phyloP scores from a whole-genome alignment of 805 yeast genomes.

The Kodamaea leandrae region DNA sequence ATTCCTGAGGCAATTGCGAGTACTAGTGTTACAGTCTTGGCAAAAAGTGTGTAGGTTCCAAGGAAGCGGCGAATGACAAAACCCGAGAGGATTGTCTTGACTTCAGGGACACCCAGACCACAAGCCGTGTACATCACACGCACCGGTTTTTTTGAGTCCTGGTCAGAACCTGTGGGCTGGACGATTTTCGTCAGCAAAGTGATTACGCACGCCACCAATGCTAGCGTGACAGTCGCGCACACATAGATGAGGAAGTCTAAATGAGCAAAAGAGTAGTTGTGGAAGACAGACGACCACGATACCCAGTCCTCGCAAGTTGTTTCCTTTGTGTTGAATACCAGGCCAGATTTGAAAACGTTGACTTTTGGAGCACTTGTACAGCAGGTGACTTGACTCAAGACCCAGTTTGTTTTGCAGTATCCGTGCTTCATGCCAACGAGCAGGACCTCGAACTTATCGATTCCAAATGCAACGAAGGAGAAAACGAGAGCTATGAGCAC shows the following conservation, averaged over 20 bases:
- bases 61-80: slow-evolving; percentile 53
- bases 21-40: slow-evolving; percentile 47
- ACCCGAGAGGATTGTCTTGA: slow-evolving; percentile 57
- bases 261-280: slow-evolving; percentile 10
- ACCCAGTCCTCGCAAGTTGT: slow-evolving; percentile 33
- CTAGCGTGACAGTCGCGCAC: slow-evolving; percentile 38
- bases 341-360: slow-evolving; percentile 21
- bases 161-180: background rate
- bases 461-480: slow-evolving; percentile 48
- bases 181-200: slow-evolving; percentile 47
- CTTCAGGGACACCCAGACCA: slow-evolving; percentile 64
- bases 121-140: slow-evolving; percentile 47
- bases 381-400: slow-evolving; percentile 42
- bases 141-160: background rate
- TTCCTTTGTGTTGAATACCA: slow-evolving; percentile 12
- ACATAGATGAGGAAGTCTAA: slow-evolving; percentile 37
- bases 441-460: slow-evolving; percentile 46
- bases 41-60: slow-evolving; percentile 49
- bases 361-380: background rate
- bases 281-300: slow-evolving; percentile 40
- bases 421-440: slow-evolving; percentile 53
- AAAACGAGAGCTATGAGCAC: slow-evolving; percentile 44
- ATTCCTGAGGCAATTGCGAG: slow-evolving; percentile 58
- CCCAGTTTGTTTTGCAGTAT: slow-evolving; percentile 46
- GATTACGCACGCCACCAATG: slow-evolving; percentile 42